These are phyloP conservation scores for Eimeria praecox DNA, from an alignment of 169 alveolate species.

Conservation along the genomic window DNA sequence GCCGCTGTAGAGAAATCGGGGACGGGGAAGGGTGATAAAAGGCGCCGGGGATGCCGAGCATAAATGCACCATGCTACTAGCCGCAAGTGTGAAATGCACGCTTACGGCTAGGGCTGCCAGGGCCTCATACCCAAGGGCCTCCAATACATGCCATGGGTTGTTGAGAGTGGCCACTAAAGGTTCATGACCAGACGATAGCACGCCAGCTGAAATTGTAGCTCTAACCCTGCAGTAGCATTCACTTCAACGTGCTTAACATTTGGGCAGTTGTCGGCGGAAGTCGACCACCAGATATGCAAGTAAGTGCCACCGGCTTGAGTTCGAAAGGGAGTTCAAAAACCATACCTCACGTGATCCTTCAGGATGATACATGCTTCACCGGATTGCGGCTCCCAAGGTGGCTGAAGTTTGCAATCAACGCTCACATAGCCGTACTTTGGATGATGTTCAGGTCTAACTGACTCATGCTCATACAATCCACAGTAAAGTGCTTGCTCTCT, in stretches of 20 bases:
- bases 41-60: neutral
- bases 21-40: neutral
- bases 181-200: constrained; percentile 35
- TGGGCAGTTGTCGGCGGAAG: neutral
- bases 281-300: neutral
- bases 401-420: constrained; percentile 44
- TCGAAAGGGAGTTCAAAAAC: neutral
- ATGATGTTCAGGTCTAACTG: constrained; percentile 79
- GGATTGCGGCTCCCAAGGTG: constrained; percentile 55
- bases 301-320: neutral
- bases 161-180: constrained; percentile 72
- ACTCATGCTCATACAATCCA: constrained; percentile 73
- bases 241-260: neutral
- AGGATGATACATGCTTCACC: constrained; percentile 71
- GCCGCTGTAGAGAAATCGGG: neutral
- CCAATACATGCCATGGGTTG: constrained; percentile 78
- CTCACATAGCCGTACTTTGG: constrained; percentile 64
- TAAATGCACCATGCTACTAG: neutral
- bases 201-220: constrained; percentile 56
- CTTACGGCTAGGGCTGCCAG: constrained; percentile 66
- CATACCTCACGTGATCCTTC: constrained; percentile 79
- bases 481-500: constrained; percentile 60
- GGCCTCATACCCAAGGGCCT: constrained; percentile 36
- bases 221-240: constrained; percentile 49
- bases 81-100: neutral